Percentiles rank a stretch among this genome's conserved stretches.
Evolutionary conservation across 2,329 filamentous ascomycete genomes (phyloP).

Genomic region (Scleromitrula shiraiana): DNA sequence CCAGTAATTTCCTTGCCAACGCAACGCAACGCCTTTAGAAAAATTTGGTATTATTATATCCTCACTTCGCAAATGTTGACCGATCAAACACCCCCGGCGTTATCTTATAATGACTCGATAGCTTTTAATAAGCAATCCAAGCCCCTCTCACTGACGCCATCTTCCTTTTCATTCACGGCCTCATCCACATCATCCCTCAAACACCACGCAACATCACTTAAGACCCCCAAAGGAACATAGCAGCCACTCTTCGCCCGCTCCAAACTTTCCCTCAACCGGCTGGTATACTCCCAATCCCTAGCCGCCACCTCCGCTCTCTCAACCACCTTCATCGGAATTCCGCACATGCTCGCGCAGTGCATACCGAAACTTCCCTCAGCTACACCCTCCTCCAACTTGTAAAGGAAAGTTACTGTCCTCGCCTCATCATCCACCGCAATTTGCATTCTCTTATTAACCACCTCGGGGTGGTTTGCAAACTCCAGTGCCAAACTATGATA

Average conservation of each 20-base stretch:
- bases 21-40: no score
- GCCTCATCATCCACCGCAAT: constrained; percentile 84
- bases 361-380: constrained; percentile 97
- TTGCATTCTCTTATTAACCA: constrained; percentile 80
- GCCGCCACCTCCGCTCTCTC: constrained; percentile 83
- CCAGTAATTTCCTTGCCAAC: no score
- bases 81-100: no score
- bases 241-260: constrained; percentile 55
- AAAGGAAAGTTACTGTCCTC: constrained; percentile 89
- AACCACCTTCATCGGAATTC: constrained; percentile 76
- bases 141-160: constrained; percentile 40
- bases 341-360: constrained; percentile 98
- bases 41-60: no score
- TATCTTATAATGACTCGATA: constrained; percentile 46
- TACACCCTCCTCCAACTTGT: constrained; percentile 86
- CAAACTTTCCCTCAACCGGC: constrained; percentile 69
- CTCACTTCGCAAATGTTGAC: no score
- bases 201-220: constrained; percentile 79
- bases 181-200: constrained; percentile 49
- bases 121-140: constrained; percentile 52
- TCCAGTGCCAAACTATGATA: constrained; percentile 92
- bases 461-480: constrained; percentile 83
- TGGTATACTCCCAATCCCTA: constrained; percentile 91
- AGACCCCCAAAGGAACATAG: constrained; percentile 74
- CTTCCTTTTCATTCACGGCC: constrained; percentile 21